Conservation (phyloP, 495 filamentous ascomycete species). For the Hamigera avellanea region DNA sequence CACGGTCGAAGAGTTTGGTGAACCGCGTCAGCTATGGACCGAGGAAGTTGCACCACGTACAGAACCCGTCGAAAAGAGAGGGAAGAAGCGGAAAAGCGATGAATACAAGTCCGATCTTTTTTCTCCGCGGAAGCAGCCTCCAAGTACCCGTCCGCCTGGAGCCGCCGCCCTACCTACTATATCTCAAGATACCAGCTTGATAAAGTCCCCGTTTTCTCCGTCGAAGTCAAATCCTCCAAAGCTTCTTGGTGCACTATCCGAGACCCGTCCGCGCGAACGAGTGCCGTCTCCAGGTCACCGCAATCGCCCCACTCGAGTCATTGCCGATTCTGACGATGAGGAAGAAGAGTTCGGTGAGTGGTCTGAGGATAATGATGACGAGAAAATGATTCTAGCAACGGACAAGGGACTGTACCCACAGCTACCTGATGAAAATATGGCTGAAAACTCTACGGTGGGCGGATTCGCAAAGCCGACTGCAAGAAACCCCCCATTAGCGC, state of each 20-base stretch:
- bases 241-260: too few species aligned
- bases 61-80: conserved; percentile 35
- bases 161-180: neutral
- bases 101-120: conserved; percentile 44
- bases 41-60: conserved; percentile 41
- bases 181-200: too few species aligned
- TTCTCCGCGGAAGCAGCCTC: conserved; percentile 11
- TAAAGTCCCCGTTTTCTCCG: too few species aligned
- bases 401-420: conserved; percentile 20
- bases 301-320: conserved; percentile 10
- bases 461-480: too few species aligned
- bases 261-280: too few species aligned
- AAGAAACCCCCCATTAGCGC: too few species aligned
- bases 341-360: conserved; percentile 19
- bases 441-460: too few species aligned
- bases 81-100: conserved; percentile 65
- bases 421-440: too few species aligned
- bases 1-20: conserved; percentile 37
- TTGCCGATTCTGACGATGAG: conserved; percentile 39
- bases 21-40: conserved; percentile 44
- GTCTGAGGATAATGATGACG: conserved; percentile 5
- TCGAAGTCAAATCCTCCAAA: too few species aligned
- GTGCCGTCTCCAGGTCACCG: neutral
- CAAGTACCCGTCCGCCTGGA: neutral
- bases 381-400: conserved; percentile 7